Evolutionary conservation across 805 yeast species (phyloP), one percentile per base, ranked within the genome.

Genomic region (Myxozyma vanderwaltii): DNA sequence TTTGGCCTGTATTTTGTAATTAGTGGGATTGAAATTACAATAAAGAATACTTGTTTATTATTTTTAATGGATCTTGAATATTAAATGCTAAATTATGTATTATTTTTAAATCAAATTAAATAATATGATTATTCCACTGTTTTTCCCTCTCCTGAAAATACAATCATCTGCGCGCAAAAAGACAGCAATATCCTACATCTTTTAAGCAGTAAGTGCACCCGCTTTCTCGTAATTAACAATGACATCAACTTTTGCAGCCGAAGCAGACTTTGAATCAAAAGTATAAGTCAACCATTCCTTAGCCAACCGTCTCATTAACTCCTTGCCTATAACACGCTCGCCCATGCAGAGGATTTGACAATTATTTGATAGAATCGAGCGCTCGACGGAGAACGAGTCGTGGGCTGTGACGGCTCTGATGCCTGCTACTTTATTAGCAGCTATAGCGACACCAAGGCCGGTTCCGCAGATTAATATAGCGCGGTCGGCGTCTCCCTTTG

Each of bases 401-500:
- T 78, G 81, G 3, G 81, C 81, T 23, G 81, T 78, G 8, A 76
- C 81, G 0, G 81, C 81, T 47, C 81, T 69, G 54, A 78, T 77
- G 10, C 81, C 81, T 2, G 71, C 66, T 21, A 78, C 82, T 63
- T 78, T 78, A 69, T 78, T 79, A 13, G 82, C 81, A 39, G 77
- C 69, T 51, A 79, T 73, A 13, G 81, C 80, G n/a, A 79, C 81
- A 0, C 82, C 82, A 36, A 79, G 70, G 1, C 82, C 82, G 7
- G 82, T 79, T 2, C 81, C 82, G 65, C 82, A 79, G 62, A 79
- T 74, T 41, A 79, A 68, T 29, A 79, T 72, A 10, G 76, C 82
- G 24, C 82, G 68, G 58, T 79, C 81, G 10, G 78, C 79, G 56
- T 77, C 72, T 5, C 78, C 79, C 12, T 64, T 59, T 12, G 73